Percentiles rank a stretch among this genome's conserved stretches.
Conservation (phyloP, 2,329 filamentous ascomycete genomes). For the Zasmidium cellare region DNA sequence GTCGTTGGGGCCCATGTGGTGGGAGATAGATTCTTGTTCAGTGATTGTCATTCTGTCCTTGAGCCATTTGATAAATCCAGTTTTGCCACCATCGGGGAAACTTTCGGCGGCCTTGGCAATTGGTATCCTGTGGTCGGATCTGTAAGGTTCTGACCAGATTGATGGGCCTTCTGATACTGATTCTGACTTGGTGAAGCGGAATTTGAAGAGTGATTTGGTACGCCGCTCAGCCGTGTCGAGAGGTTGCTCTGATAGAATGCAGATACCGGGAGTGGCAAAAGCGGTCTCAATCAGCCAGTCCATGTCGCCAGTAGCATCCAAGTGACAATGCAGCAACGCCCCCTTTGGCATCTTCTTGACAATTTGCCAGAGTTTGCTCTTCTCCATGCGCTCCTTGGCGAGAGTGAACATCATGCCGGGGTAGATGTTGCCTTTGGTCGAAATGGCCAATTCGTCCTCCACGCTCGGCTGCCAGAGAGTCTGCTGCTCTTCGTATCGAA, state of each 20-base stretch:
- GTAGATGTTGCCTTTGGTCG: constrained; percentile 65
- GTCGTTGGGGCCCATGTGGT: constrained; percentile 79
- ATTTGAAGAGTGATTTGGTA: constrained; percentile 53
- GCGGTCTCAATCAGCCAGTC: constrained; percentile 75
- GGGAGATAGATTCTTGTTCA: constrained; percentile 69
- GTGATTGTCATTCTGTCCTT: constrained; percentile 71
- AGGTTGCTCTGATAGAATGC: constrained; percentile 61
- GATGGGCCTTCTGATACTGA: constrained; percentile 39
- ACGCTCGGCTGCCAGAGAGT: constrained; percentile 74
- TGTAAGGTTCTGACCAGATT: constrained; percentile 68
- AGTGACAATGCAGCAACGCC: constrained; percentile 78
- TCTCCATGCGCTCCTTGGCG: constrained; percentile 82
- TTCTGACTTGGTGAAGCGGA: constrained; percentile 52
- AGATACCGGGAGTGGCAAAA: constrained; percentile 71
- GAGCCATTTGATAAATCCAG: constrained; percentile 76
- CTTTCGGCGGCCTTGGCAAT: constrained; percentile 64
- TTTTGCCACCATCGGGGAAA: constrained; percentile 71
- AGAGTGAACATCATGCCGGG: constrained; percentile 93
- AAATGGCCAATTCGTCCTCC: constrained; percentile 67
- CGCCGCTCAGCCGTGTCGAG: constrained; percentile 57
- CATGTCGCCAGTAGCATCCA: constrained; percentile 88
- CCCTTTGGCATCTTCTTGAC: constrained; percentile 88
- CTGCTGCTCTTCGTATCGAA: constrained; percentile 73
- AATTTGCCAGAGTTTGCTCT: constrained; percentile 81
- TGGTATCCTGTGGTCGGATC: constrained; percentile 58